Evolutionary conservation across 768 basidiomycete genomes (phyloP).

Genomic region (Russula sp.): DNA sequence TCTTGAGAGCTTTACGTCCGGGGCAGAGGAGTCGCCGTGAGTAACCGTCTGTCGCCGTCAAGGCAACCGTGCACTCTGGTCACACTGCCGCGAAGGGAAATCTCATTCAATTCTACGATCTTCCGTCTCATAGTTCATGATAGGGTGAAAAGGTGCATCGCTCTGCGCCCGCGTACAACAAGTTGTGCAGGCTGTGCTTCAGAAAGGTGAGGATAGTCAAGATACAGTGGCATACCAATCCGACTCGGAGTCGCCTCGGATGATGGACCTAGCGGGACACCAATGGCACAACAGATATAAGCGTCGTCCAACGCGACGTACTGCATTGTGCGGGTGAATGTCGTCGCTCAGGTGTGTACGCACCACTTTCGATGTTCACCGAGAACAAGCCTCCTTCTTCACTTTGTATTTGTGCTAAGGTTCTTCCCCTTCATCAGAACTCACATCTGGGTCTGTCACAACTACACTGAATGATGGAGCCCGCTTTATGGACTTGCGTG

Average conservation of each 20-base stretch:
- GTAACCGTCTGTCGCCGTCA: slow-evolving; percentile 10
- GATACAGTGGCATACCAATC: no score
- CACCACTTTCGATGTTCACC: no score
- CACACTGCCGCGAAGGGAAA: slow-evolving; percentile 56
- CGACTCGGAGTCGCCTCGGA: no score
- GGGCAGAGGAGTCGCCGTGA: slow-evolving; percentile 58
- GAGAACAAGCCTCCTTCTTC: no score
- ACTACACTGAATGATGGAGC: slow-evolving; percentile 25
- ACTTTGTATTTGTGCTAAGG: slow-evolving; percentile 23
- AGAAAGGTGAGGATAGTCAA: no score
- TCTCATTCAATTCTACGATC: slow-evolving; percentile 48
- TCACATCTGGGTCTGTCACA: slow-evolving; percentile 14
- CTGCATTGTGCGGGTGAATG: no score
- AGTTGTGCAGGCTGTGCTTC: slow-evolving; percentile 57
- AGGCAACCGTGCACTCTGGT: slow-evolving; percentile 44
- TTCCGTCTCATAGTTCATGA: slow-evolving; percentile 48
- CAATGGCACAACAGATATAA: no score
- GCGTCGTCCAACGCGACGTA: no score
- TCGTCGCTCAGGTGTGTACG: no score
- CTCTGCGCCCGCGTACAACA: slow-evolving; percentile 45
- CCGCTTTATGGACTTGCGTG: slow-evolving; percentile 28
- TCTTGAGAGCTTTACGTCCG: slow-evolving; percentile 64
- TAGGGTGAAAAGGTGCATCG: slow-evolving; percentile 53
- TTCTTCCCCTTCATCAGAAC: slow-evolving; percentile 26
- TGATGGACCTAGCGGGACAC: no score